phyloP scores from a whole-genome alignment of 495 filamentous ascomycete genomes.

The Tuber indicum region DNA sequence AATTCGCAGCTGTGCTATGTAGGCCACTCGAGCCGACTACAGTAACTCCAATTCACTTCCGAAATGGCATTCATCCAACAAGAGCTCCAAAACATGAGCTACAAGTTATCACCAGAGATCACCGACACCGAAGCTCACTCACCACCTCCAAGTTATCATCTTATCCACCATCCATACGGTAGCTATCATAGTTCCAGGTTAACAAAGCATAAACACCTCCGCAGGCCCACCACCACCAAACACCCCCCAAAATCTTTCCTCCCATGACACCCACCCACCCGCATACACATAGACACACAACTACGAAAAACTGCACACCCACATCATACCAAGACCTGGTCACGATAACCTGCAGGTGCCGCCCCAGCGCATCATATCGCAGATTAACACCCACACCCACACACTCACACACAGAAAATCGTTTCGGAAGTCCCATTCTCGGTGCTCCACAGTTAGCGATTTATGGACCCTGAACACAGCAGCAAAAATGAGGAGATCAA shows the following conservation, averaged over 20 bases:
- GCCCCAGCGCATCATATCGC: not conserved
- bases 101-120: not conserved
- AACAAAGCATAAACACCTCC: not conserved
- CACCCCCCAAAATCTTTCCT: not conserved
- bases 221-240: not conserved
- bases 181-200: too few relatives aligned
- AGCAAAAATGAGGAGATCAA: not conserved
- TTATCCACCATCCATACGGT: too few relatives aligned
- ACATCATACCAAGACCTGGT: conserved; percentile 3
- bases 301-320: not conserved
- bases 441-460: not conserved
- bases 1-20: not conserved
- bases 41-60: too few relatives aligned
- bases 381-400: not conserved
- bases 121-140: not conserved
- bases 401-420: not conserved
- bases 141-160: not conserved
- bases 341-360: not conserved
- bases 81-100: not conserved
- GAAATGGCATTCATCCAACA: not conserved
- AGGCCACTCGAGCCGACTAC: not conserved
- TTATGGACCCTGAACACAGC: not conserved
- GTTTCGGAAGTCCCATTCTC: not conserved
- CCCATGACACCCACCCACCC: not conserved
- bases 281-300: not conserved